Percentiles rank a stretch among this genome's conserved stretches.
Conservation (phyloP, 2,329 filamentous ascomycete species). For the Stemphylium beticola region DNA sequence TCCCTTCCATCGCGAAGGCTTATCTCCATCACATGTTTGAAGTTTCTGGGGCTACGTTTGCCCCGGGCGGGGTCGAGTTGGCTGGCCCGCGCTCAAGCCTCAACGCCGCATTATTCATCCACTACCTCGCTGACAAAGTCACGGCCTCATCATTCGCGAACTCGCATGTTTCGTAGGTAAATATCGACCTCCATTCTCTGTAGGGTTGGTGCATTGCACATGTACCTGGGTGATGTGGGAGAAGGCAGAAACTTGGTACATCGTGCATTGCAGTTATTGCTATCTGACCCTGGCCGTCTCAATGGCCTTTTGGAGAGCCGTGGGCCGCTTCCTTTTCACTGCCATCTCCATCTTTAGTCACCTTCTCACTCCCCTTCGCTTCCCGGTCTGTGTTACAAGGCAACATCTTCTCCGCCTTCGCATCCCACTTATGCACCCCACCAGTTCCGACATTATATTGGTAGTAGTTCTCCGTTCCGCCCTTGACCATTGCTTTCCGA, state of each 20-base stretch:
- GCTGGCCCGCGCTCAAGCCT: conserved; percentile 7
- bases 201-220: too few relatives aligned
- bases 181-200: too few relatives aligned
- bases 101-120: neutral
- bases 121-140: neutral
- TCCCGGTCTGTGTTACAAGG: conserved; percentile 35
- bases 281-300: too few relatives aligned
- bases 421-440: conserved; percentile 72
- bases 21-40: neutral
- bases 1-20: neutral
- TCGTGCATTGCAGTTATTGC: too few relatives aligned
- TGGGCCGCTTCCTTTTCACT: neutral
- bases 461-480: conserved; percentile 82
- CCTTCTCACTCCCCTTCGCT: neutral
- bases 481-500: conserved; percentile 71
- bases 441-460: conserved; percentile 80
- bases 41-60: neutral
- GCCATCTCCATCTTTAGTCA: neutral
- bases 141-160: neutral
- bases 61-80: conserved; percentile 5
- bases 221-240: too few relatives aligned
- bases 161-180: too few relatives aligned
- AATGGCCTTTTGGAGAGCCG: too few relatives aligned
- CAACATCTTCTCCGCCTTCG: conserved; percentile 58
- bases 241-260: too few relatives aligned